A percentile compares a stretch with the other conserved stretches of the same genome.
Conservation (phyloP, 2,329 filamentous ascomycete genomes). For the Amesomyces nigricolor region DNA sequence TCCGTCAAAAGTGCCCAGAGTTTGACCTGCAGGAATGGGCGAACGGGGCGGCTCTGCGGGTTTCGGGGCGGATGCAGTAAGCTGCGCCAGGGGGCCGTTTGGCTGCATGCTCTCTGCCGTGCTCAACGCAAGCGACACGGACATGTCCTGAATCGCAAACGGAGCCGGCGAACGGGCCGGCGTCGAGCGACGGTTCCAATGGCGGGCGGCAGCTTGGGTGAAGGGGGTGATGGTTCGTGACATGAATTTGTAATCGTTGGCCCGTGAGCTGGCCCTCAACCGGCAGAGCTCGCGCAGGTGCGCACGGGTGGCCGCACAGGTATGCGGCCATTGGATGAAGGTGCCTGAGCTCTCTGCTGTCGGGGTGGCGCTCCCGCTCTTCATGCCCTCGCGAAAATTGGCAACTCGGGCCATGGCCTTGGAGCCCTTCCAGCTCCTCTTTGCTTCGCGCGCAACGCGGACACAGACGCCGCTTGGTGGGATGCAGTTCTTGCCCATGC, state of each 20-base stretch:
- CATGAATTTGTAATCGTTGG: constrained; percentile 41
- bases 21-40: constrained; percentile 22
- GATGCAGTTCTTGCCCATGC: constrained; percentile 56
- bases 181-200: constrained; percentile 45
- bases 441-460: constrained; percentile 60
- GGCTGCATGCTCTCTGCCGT: constrained; percentile 62
- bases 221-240: constrained; percentile 53
- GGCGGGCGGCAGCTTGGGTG: constrained; percentile 44
- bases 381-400: constrained; percentile 29
- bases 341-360: constrained; percentile 43
- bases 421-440: constrained; percentile 60
- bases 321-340: constrained; percentile 60
- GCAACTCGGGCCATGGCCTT: constrained; percentile 35
- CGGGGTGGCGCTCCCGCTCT: constrained; percentile 52
- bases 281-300: constrained; percentile 60
- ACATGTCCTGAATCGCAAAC: constrained; percentile 58
- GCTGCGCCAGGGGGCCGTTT: constrained; percentile 54
- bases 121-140: constrained; percentile 56
- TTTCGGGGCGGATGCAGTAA: constrained; percentile 43
- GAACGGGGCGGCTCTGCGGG: constrained; percentile 14
- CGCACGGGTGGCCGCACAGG: constrained; percentile 54
- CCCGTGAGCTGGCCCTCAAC: constrained; percentile 42
- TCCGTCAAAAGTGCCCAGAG: constrained; percentile 23
- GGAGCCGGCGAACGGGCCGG: constrained; percentile 42
- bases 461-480: constrained; percentile 60